Evolutionary conservation across 345 rosid species (phyloP).

Genomic region (Eucalyptus pauciflora): DNA sequence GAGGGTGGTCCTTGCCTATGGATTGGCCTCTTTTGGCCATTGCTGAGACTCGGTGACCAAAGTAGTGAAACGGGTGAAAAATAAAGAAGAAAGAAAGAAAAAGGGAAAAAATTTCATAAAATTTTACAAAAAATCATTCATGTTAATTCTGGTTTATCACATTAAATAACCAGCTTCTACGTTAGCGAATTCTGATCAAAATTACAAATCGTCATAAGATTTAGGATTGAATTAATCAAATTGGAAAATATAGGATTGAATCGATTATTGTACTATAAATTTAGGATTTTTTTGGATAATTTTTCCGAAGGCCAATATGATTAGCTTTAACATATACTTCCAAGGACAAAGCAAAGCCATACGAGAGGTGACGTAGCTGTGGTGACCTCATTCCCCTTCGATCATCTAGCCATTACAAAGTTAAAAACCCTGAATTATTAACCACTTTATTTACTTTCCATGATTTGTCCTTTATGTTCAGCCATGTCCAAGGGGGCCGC

Average conservation of each 20-base stretch:
- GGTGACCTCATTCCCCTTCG: neutral
- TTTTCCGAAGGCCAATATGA: neutral
- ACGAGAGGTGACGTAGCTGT: neutral
- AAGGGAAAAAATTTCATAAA: neutral
- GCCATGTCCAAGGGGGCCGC: neutral
- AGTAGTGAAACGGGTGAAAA: neutral
- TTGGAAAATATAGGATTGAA: neutral
- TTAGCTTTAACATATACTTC: neutral
- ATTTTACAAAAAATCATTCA: neutral
- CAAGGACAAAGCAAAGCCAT: neutral
- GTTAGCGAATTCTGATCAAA: rapidly evolving
- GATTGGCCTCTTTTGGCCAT: neutral
- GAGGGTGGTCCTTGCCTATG: rapidly evolving
- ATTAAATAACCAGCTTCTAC: rapidly evolving
- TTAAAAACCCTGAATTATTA: neutral
- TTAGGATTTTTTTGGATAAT: neutral
- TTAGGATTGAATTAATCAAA: neutral
- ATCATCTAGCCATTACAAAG: neutral
- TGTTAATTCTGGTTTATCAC: rapidly evolving
- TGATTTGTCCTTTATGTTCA: neutral
- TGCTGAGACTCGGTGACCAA: rapidly evolving
- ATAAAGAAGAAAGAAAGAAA: neutral
- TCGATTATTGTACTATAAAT: neutral
- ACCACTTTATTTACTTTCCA: neutral
- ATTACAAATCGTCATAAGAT: neutral